Conservation (phyloP, 2,329 filamentous ascomycete genomes). For the Cadophora luteo-olivacea region DNA sequence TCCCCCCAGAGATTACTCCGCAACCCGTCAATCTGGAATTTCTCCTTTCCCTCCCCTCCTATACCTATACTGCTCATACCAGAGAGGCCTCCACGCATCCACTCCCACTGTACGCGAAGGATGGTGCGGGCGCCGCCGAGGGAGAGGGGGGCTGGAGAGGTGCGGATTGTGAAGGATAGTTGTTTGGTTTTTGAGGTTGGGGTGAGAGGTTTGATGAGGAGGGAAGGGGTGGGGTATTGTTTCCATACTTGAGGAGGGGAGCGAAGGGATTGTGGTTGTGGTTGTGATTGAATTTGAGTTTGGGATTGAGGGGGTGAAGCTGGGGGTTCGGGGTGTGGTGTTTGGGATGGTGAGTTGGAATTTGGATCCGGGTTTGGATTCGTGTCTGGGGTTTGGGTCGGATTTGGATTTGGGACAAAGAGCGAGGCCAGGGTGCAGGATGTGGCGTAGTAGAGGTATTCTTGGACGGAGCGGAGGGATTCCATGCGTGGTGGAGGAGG, state of each 20-base stretch:
- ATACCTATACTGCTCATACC: too few relatives aligned
- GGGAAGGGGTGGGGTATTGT: constrained; percentile 29
- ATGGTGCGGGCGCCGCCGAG: neutral
- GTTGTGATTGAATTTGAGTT: too few relatives aligned
- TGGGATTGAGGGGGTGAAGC: neutral
- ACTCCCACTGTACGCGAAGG: constrained; percentile 31
- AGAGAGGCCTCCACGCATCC: constrained; percentile 17
- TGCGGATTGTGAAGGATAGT: constrained; percentile 25
- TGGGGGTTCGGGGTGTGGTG: neutral
- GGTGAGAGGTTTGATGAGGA: constrained; percentile 27
- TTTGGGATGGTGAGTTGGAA: neutral
- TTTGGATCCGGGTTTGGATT: neutral
- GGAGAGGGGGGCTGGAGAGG: neutral
- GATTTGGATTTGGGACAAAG: neutral
- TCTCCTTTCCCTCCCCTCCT: too few relatives aligned
- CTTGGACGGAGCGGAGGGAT: constrained; percentile 31
- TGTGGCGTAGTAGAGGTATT: constrained; percentile 40
- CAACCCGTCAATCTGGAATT: neutral
- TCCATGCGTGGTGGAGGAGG: constrained; percentile 28
- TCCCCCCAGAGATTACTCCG: constrained; percentile 1
- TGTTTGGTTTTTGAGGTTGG: constrained; percentile 25
- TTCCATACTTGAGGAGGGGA: constrained; percentile 20
- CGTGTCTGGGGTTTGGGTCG: too few relatives aligned
- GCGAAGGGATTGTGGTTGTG: too few relatives aligned
- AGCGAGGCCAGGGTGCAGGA: constrained; percentile 35